These are phyloP conservation scores for Phoma sp. DNA, from an alignment of 2,329 filamentous ascomycete species.

Conservation along the genomic window DNA sequence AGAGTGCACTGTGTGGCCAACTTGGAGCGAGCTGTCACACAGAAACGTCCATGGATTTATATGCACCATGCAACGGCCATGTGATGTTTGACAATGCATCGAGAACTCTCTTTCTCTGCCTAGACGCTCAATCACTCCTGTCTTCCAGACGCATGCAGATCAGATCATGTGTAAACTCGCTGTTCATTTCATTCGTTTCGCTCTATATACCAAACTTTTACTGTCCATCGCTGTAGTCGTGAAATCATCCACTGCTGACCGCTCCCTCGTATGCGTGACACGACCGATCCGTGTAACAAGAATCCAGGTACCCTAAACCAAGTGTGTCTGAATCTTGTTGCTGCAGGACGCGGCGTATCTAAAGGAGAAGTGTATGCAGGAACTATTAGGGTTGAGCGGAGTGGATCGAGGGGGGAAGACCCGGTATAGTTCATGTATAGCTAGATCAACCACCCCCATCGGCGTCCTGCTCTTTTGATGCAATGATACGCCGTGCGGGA, in stretches of 20 bases:
- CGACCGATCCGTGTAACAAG: background rate
- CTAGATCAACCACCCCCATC: constrained; percentile 30
- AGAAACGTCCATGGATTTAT: no score
- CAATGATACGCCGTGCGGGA: constrained; percentile 38
- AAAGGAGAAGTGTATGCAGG: constrained; percentile 6
- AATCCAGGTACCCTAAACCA: background rate
- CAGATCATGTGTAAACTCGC: background rate
- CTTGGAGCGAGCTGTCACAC: no score
- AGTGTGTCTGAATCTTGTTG: background rate
- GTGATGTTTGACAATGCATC: no score
- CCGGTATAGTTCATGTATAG: constrained; percentile 34
- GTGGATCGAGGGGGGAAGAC: constrained; percentile 22
- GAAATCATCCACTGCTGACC: constrained; percentile 9
- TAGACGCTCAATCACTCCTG: no score
- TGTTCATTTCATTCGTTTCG: constrained; percentile 12
- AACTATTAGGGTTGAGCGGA: constrained; percentile 19
- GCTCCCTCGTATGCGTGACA: background rate
- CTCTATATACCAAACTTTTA: constrained; percentile 20
- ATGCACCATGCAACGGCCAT: no score
- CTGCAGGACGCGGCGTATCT: background rate
- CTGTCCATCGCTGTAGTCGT: constrained; percentile 13
- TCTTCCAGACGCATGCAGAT: no score
- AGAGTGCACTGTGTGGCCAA: no score
- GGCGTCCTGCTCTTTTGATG: constrained; percentile 33
- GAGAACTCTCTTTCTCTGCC: no score